Evolutionary conservation across 306 rosid genomes (phyloP).

Genomic region (Medicago lupulina): DNA sequence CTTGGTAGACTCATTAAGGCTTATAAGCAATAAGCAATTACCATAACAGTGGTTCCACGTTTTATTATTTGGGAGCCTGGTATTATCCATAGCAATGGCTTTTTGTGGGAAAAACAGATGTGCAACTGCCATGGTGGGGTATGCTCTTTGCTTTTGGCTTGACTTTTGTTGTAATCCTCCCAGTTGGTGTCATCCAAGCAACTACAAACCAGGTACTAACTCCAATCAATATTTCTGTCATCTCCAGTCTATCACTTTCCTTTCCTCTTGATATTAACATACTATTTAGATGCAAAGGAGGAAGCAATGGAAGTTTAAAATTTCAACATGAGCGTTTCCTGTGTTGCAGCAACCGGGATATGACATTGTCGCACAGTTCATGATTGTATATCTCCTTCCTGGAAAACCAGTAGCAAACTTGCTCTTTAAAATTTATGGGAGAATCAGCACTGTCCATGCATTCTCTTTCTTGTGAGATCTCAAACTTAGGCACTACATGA

Average conservation of each 20-base stretch:
- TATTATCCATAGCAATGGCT: slow-evolving; percentile 63
- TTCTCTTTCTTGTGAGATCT: slow-evolving; percentile 94
- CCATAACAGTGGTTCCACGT: slow-evolving; percentile 96
- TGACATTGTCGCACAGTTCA: slow-evolving; percentile 95
- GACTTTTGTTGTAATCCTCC: slow-evolving; percentile 91
- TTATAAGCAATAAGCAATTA: slow-evolving; percentile 86
- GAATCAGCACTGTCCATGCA: slow-evolving; percentile 95
- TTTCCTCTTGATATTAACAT: not conserved
- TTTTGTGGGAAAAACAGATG: slow-evolving; percentile 79
- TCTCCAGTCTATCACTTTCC: not conserved
- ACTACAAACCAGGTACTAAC: slow-evolving; percentile 88
- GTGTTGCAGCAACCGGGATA: slow-evolving; percentile 96
- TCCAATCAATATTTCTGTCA: not conserved
- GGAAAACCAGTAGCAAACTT: slow-evolving; percentile 97
- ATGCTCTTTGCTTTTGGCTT: slow-evolving; percentile 85
- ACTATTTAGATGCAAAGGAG: not conserved
- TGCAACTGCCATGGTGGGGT: slow-evolving; percentile 99
- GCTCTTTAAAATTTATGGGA: slow-evolving; percentile 90
- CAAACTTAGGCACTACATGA: slow-evolving; percentile 98
- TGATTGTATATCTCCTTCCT: slow-evolving; percentile 88
- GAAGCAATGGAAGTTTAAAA: not conserved
- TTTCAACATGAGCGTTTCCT: slow-evolving; percentile 11
- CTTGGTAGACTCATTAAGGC: slow-evolving; percentile 85
- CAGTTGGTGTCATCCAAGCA: slow-evolving; percentile 97
- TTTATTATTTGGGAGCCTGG: slow-evolving; percentile 70